Conservation (phyloP, 768 basidiomycete species). For the Rhodosporidiobolus sp. region DNA sequence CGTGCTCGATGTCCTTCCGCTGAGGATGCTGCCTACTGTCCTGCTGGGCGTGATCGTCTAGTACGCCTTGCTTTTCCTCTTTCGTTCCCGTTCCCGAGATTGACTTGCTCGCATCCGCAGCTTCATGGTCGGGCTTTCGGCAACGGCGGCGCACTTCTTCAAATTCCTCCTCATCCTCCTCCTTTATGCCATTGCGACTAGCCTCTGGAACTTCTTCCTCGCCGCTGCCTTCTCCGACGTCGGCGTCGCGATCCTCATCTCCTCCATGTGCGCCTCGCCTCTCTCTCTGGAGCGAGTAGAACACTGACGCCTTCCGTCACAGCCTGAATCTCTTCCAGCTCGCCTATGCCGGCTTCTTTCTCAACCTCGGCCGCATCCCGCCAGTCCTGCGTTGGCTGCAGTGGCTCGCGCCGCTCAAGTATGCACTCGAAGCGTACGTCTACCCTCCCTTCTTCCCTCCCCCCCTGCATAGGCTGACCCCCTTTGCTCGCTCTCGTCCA, state of each 20-base stretch:
- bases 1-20: conserved; percentile 81
- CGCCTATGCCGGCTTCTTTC: conserved; percentile 88
- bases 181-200: conserved; percentile 78
- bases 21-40: conserved; percentile 84
- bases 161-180: conserved; percentile 89
- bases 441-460: too few relatives aligned
- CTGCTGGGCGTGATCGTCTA: conserved; percentile 69
- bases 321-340: conserved; percentile 52
- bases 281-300: too few relatives aligned
- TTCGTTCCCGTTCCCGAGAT: background rate
- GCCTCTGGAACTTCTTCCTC: conserved; percentile 89
- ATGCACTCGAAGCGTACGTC: conserved; percentile 55
- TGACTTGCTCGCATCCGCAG: conserved; percentile 59
- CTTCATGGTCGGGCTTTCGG: conserved; percentile 90
- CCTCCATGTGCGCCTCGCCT: conserved; percentile 51
- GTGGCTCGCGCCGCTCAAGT: conserved; percentile 42
- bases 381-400: conserved; percentile 83
- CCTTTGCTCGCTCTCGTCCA: too few relatives aligned
- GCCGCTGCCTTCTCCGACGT: conserved; percentile 78
- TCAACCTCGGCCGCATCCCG: conserved; percentile 77
- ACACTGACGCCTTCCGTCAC: too few relatives aligned
- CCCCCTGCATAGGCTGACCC: too few relatives aligned
- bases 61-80: conserved; percentile 50
- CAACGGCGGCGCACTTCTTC: conserved; percentile 78
- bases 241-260: conserved; percentile 84